phyloP scores from a whole-genome alignment of 78 protist species.

The Creolimax fragrantissima region DNA sequence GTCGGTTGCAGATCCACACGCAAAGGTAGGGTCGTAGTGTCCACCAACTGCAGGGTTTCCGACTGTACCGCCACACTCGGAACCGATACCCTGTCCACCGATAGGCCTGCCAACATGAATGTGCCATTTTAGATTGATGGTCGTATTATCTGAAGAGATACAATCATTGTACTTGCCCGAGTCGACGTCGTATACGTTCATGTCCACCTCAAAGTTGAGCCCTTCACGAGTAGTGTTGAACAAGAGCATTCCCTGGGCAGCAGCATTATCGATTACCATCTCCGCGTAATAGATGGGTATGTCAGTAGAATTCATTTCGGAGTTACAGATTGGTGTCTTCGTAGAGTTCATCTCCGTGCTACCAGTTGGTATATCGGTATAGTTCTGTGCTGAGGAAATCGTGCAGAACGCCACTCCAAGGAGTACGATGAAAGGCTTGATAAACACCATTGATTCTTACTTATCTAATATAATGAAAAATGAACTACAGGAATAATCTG shows the following conservation, averaged over 20 bases:
- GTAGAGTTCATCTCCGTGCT: too few relatives aligned
- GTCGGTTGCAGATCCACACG: conserved; percentile 12
- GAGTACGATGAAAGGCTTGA: too few relatives aligned
- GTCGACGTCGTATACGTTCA: background rate
- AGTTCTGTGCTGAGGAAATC: too few relatives aligned
- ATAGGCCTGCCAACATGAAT: conserved; percentile 17
- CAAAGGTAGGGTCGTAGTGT: conserved; percentile 20
- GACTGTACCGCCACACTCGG: background rate
- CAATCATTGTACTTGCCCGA: background rate
- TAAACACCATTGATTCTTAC: too few relatives aligned
- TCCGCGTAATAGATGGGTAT: too few relatives aligned
- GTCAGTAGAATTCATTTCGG: too few relatives aligned
- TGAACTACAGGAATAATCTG: too few relatives aligned
- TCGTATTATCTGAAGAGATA: background rate
- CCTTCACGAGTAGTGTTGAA: background rate
- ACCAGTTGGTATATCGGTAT: too few relatives aligned
- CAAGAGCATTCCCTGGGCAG: background rate
- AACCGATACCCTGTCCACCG: background rate
- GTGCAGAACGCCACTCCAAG: too few relatives aligned
- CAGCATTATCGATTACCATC: background rate
- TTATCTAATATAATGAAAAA: too few relatives aligned
- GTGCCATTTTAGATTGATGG: background rate
- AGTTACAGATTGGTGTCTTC: too few relatives aligned
- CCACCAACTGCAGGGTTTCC: conserved; percentile 15
- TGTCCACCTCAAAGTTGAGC: background rate